Percentiles rank a stretch among this genome's conserved stretches.
phyloP scores from a whole-genome alignment of 2,329 filamentous ascomycete genomes.

The Epichloe scottii region DNA sequence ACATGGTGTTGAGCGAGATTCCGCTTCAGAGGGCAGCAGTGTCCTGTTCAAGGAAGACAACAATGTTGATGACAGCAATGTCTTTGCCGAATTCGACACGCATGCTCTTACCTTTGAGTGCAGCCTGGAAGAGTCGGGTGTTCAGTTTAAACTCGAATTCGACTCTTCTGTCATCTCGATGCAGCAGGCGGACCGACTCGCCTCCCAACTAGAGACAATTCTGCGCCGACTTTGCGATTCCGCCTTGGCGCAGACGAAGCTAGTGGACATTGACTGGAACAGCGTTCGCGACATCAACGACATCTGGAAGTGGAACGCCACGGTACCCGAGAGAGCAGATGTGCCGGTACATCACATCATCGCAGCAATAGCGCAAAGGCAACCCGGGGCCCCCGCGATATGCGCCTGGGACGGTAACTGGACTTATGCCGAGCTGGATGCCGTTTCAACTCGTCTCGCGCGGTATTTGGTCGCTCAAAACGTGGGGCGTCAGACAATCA shows the following conservation, averaged over 20 bases:
- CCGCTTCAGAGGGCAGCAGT: background rate
- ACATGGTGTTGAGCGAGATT: conserved; percentile 3
- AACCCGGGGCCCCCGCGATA: conserved; percentile 4
- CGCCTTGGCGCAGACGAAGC: background rate
- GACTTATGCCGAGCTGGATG: conserved; percentile 21
- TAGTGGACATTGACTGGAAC: background rate
- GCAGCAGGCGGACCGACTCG: background rate
- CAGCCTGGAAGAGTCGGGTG: background rate
- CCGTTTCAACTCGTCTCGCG: conserved; percentile 4
- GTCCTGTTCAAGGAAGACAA: background rate
- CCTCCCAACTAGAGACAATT: background rate
- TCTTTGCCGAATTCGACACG: conserved; percentile 1
- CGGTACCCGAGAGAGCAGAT: background rate
- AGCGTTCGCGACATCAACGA: background rate
- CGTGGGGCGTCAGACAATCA: conserved; percentile 1
- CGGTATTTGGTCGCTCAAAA: conserved; percentile 1
- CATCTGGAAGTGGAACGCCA: conserved; percentile 7
- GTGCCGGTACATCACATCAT: conserved; percentile 5
- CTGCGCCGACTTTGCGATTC: conserved; percentile 1
- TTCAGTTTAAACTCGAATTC: background rate
- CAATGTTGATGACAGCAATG: background rate
- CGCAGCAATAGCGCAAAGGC: background rate
- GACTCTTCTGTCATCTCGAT: background rate
- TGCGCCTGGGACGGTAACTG: conserved; percentile 26
- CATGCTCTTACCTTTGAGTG: conserved; percentile 2